These are phyloP conservation scores for Annona squamosa DNA, from an alignment of 164 flowering plant species.

Conservation along the genomic window DNA sequence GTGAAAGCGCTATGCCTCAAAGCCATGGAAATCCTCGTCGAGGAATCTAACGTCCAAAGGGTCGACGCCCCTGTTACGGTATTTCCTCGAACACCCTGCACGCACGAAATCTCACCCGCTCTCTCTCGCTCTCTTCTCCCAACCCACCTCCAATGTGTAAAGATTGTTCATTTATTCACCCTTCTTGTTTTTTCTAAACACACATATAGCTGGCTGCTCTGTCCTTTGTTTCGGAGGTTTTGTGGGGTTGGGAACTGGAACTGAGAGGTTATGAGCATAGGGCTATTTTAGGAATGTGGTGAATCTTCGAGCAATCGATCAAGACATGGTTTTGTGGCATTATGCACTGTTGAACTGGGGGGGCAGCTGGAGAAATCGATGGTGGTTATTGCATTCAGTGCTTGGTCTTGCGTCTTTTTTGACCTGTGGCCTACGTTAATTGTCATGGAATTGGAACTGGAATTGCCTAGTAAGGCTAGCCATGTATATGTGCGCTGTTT, in stretches of 20 bases:
- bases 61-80: slow-evolving; percentile 98
- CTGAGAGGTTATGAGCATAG: too few species aligned
- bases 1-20: slow-evolving; percentile 93
- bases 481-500: neutral
- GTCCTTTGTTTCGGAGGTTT: neutral
- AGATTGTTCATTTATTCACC: neutral
- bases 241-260: too few species aligned
- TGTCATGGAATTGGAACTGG: too few species aligned
- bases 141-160: neutral
- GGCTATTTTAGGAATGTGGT: neutral
- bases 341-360: too few species aligned
- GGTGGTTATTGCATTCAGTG: too few species aligned
- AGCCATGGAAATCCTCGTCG: slow-evolving; percentile 98
- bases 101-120: neutral
- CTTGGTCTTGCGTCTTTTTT: too few species aligned
- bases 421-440: too few species aligned
- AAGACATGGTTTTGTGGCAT: too few species aligned
- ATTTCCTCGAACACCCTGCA: neutral
- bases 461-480: too few species aligned
- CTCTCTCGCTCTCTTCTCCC: slow-evolving; percentile 1
- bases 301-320: too few species aligned
- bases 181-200: neutral
- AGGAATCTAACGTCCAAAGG: slow-evolving; percentile 92
- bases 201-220: neutral
- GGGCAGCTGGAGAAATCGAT: too few species aligned